Evolutionary conservation across 345 rosid species (phyloP).

Genomic region (Eucalyptus polybractea): DNA sequence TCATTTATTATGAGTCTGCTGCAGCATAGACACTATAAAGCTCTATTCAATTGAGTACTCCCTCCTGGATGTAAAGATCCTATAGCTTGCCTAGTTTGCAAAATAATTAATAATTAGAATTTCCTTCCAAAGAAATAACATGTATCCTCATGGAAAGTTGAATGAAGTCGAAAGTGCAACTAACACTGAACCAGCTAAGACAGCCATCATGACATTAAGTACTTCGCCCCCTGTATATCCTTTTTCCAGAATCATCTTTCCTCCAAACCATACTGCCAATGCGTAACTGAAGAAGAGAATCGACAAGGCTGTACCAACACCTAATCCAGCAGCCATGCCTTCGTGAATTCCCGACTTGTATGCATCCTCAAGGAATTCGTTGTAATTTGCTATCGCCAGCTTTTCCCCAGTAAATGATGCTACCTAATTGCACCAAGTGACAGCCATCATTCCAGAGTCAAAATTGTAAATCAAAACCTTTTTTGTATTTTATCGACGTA

Average conservation of each 20-base stretch:
- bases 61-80: neutral
- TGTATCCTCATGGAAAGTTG: neutral
- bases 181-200: slow-evolving; percentile 26
- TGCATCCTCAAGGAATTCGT: slow-evolving; percentile 10
- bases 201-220: slow-evolving; percentile 21
- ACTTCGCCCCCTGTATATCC: slow-evolving; percentile 22
- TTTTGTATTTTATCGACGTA: neutral
- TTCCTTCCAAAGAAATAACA: neutral
- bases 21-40: neutral
- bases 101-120: neutral
- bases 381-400: slow-evolving; percentile 6
- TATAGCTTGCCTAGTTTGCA: neutral
- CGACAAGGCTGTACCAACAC: slow-evolving; percentile 3
- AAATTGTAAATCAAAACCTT: neutral
- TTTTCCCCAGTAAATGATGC: slow-evolving; percentile 66
- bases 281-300: slow-evolving; percentile 10
- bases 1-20: neutral
- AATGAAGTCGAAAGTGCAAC: neutral
- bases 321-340: slow-evolving; percentile 18
- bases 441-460: neutral
- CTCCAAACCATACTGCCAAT: slow-evolving; percentile 32
- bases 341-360: slow-evolving; percentile 11
- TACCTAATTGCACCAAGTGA: slow-evolving; percentile 35
- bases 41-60: neutral
- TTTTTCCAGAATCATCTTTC: slow-evolving; percentile 21